Conservation (phyloP, 768 basidiomycete species). For the Coprinopsis sp. region DNA sequence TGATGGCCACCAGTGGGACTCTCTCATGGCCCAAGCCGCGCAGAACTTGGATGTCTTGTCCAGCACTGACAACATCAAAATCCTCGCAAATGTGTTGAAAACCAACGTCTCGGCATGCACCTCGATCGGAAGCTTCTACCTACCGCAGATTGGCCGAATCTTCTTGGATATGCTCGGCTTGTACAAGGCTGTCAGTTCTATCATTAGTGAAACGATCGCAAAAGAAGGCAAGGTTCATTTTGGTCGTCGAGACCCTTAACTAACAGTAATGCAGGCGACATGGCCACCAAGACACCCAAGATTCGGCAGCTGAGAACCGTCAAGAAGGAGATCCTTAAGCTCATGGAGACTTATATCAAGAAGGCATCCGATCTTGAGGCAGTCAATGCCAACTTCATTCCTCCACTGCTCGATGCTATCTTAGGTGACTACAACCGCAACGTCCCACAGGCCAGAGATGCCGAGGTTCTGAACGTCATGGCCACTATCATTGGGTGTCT, state of each 20-base stretch:
- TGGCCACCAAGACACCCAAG: constrained; percentile 97
- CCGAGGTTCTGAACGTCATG: constrained; percentile 97
- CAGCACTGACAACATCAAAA: constrained; percentile 92
- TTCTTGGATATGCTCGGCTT: constrained; percentile 98
- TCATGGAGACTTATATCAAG: constrained; percentile 97
- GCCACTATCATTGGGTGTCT: constrained; percentile 87
- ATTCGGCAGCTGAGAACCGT: constrained; percentile 91
- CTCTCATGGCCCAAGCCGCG: constrained; percentile 92
- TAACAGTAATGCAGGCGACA: constrained; percentile 48
- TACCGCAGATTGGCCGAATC: constrained; percentile 93
- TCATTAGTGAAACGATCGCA: constrained; percentile 90
- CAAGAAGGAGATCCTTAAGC: constrained; percentile 95
- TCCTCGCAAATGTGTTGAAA: constrained; percentile 93
- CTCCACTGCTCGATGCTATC: constrained; percentile 91
- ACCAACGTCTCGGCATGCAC: constrained; percentile 98
- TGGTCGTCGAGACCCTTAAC: not conserved
- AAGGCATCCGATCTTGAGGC: constrained; percentile 96
- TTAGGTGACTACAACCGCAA: constrained; percentile 97
- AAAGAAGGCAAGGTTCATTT: constrained; percentile 57
- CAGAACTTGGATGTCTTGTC: constrained; percentile 89
- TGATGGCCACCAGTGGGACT: constrained; percentile 73
- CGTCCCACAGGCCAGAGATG: constrained; percentile 88
- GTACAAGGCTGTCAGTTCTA: constrained; percentile 95
- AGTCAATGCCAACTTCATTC: constrained; percentile 89
- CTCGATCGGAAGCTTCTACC: constrained; percentile 94